These are phyloP conservation scores for Aspergillus avenaceus DNA, from an alignment of 495 filamentous ascomycete genomes.

Conservation along the genomic window DNA sequence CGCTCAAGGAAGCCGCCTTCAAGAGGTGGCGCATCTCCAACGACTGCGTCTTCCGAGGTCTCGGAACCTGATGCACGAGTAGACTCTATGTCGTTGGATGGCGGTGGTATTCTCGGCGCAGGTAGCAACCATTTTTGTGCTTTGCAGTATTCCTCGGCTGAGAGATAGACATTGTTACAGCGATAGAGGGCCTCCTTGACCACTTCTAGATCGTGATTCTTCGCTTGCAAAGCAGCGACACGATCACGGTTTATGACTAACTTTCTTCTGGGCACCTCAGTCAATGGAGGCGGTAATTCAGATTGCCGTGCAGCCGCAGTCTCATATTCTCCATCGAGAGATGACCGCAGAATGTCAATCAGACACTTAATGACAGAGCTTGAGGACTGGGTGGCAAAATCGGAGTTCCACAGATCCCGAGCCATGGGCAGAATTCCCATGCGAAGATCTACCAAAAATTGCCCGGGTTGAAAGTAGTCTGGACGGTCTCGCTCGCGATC, in stretches of 20 bases:
- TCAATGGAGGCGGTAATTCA: slow-evolving; percentile 45
- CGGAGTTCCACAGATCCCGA: slow-evolving; percentile 73
- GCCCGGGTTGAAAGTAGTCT: slow-evolving; percentile 66
- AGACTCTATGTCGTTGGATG: slow-evolving; percentile 51
- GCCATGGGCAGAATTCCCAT: slow-evolving; percentile 77
- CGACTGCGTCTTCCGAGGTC: slow-evolving; percentile 25
- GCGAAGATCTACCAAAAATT: slow-evolving; percentile 85
- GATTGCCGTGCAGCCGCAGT: slow-evolving; percentile 55
- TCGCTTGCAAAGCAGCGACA: slow-evolving; percentile 35
- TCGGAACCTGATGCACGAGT: slow-evolving; percentile 27
- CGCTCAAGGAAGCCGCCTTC: slow-evolving; percentile 25
- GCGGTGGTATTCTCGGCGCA: slow-evolving; percentile 56
- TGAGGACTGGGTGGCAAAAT: slow-evolving; percentile 67
- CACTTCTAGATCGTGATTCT: slow-evolving; percentile 53
- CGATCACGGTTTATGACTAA: slow-evolving; percentile 49
- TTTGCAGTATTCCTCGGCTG: slow-evolving; percentile 71
- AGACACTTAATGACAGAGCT: slow-evolving; percentile 71
- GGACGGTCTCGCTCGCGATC: slow-evolving; percentile 53
- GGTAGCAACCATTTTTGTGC: slow-evolving; percentile 43
- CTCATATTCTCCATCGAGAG: slow-evolving; percentile 75
- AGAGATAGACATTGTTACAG: slow-evolving; percentile 59
- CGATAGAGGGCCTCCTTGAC: slow-evolving; percentile 78
- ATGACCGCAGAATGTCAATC: slow-evolving; percentile 77
- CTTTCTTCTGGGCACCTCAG: slow-evolving; percentile 31
- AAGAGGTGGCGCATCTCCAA: slow-evolving; percentile 29